phyloP scores from a whole-genome alignment of 192 early-diverging fungal genomes.

The Dimargaris cristalligena region DNA sequence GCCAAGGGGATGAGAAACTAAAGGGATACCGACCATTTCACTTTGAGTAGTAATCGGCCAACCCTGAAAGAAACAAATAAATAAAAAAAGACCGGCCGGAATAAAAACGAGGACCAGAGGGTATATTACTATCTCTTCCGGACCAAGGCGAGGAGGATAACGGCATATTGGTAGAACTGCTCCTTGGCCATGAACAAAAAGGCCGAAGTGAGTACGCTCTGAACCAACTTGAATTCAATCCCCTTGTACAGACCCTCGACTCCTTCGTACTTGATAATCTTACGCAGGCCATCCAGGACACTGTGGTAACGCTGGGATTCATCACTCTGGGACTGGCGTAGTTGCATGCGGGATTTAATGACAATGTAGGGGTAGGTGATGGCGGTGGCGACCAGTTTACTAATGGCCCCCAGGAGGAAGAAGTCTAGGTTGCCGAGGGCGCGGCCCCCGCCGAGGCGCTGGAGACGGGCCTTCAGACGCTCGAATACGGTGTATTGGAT shows the following conservation, averaged over 20 bases:
- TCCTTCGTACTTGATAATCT: constrained; percentile 85
- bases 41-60: no score
- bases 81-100: no score
- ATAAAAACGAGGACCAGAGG: no score
- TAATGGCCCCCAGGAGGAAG: constrained; percentile 89
- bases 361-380: constrained; percentile 99
- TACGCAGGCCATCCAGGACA: constrained; percentile 72
- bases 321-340: constrained; percentile 71
- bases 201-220: constrained; percentile 86
- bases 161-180: constrained; percentile 49
- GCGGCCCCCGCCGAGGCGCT: constrained; percentile 30
- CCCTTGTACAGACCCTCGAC: constrained; percentile 74
- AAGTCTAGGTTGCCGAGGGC: constrained; percentile 72
- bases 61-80: no score
- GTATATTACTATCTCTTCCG: no score
- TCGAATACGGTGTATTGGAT: constrained; percentile 99
- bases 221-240: constrained; percentile 89
- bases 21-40: no score
- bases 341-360: constrained; percentile 95
- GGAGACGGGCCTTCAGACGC: constrained; percentile 55
- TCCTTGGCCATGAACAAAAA: constrained; percentile 94
- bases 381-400: constrained; percentile 84
- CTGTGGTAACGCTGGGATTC: constrained; percentile 58
- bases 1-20: no score
- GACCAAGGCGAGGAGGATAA: constrained; percentile 29